Conservation (phyloP, 176 grass and related monocot species). For the Oryza nivara region DNA sequence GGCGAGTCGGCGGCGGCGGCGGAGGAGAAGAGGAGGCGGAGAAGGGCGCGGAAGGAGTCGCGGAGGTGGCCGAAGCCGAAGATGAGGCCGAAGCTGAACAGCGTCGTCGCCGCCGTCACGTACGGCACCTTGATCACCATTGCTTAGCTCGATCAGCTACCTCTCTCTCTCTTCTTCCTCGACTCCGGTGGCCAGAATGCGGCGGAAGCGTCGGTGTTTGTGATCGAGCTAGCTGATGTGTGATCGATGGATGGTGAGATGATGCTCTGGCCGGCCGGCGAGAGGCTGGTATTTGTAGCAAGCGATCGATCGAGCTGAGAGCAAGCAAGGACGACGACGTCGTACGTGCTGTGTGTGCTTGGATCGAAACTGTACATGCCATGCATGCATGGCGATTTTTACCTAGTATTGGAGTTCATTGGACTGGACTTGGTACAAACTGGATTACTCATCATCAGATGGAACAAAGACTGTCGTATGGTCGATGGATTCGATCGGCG, state of each 20-base stretch:
- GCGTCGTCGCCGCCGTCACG: constrained; percentile 69
- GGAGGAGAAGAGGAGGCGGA: constrained; percentile 36
- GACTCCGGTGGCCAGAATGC: neutral
- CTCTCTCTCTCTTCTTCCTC: neutral
- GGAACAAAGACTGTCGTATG: no score
- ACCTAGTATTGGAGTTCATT: neutral
- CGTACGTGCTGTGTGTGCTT: neutral
- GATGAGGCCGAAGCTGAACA: constrained; percentile 84
- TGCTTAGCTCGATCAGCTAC: neutral
- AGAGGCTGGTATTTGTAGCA: neutral
- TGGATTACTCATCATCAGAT: neutral
- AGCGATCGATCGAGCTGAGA: neutral
- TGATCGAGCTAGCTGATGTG: neutral
- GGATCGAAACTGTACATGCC: no score
- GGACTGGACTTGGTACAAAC: neutral
- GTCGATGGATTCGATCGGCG: no score
- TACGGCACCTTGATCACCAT: constrained; percentile 75
- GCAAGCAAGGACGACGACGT: neutral
- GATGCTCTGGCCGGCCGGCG: no score
- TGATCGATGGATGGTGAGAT: neutral
- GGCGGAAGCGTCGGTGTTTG: no score
- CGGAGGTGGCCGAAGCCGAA: constrained; percentile 84
- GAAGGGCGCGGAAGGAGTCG: constrained; percentile 64
- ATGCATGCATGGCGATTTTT: no score
- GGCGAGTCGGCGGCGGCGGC: constrained; percentile 46